These are phyloP conservation scores for Ogataea corticis DNA, from an alignment of 805 yeast genomes.

Conservation along the genomic window DNA sequence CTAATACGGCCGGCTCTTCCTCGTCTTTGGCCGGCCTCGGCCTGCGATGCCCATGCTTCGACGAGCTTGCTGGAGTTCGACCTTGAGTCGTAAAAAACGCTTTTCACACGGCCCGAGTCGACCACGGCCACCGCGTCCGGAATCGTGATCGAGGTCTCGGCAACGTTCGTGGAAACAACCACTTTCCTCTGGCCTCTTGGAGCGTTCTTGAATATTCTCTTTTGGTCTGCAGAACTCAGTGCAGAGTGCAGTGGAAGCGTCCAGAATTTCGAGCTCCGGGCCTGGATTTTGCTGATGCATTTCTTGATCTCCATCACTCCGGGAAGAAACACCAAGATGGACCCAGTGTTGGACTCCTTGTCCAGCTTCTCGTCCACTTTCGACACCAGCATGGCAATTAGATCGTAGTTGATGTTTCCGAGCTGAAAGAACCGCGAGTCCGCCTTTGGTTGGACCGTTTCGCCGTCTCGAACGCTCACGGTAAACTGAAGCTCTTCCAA, in stretches of 20 bases:
- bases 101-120: conserved; percentile 85
- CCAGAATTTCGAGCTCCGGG: conserved; percentile 31
- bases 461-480: conserved; percentile 38
- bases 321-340: conserved; percentile 82
- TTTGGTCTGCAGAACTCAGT: conserved; percentile 78
- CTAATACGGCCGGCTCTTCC: conserved; percentile 99
- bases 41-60: conserved; percentile 86
- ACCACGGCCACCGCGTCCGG: conserved; percentile 92
- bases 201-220: conserved; percentile 63
- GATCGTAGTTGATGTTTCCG: conserved; percentile 74
- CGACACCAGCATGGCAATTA: conserved; percentile 57
- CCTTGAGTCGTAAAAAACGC: conserved; percentile 66
- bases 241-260: conserved; percentile 87
- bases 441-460: conserved; percentile 54
- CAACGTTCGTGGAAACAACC: conserved; percentile 89
- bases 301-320: conserved; percentile 86
- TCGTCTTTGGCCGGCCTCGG: conserved; percentile 86
- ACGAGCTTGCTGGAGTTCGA: conserved; percentile 68
- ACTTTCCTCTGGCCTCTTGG: conserved; percentile 64
- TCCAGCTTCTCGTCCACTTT: conserved; percentile 52
- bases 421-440: conserved; percentile 63
- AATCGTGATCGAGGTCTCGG: conserved; percentile 95
- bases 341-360: conserved; percentile 52
- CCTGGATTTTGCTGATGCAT: conserved; percentile 46
- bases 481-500: conserved; percentile 58